Conservation (phyloP, 1,139 yeast genomes). For the Hyphopichia burtonii region DNA sequence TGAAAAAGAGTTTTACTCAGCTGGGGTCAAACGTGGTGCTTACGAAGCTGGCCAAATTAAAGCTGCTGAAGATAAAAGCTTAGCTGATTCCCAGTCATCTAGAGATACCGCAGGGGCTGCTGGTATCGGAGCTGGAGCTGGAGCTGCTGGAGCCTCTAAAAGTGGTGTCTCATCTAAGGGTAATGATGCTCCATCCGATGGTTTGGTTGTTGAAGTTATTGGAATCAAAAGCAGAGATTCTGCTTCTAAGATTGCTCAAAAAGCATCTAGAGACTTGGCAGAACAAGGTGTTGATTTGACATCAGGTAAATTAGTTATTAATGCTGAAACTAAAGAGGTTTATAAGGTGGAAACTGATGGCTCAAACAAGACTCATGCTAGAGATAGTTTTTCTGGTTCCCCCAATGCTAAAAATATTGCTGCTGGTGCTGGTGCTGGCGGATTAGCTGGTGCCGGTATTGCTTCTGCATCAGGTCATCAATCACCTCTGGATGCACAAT, state of each 20-base stretch:
- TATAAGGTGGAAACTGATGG: slow-evolving; percentile 20
- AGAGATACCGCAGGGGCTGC: not conserved
- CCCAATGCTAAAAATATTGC: not conserved
- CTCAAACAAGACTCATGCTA: not conserved
- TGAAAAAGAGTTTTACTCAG: slow-evolving; percentile 9
- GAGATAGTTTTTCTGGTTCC: slow-evolving; percentile 5
- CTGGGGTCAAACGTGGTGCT: slow-evolving; percentile 14
- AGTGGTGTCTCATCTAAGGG: slow-evolving; percentile 4
- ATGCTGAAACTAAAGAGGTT: slow-evolving; percentile 34
- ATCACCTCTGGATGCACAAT: not conserved
- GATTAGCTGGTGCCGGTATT: slow-evolving; percentile 6
- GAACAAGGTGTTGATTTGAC: slow-evolving; percentile 36
- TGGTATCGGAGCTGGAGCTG: slow-evolving; percentile 1
- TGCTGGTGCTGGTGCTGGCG: not conserved
- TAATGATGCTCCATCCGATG: slow-evolving; percentile 10
- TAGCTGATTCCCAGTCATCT: not conserved
- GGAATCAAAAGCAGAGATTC: slow-evolving; percentile 33
- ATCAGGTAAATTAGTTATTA: slow-evolving; percentile 35
- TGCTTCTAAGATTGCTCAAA: slow-evolving; percentile 36
- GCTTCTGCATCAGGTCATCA: slow-evolving; percentile 1
- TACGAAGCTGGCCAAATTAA: slow-evolving; percentile 15
- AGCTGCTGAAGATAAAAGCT: slow-evolving; percentile 8
- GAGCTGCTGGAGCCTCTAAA: slow-evolving; percentile 7
- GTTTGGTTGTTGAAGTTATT: slow-evolving; percentile 35
- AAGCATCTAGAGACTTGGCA: slow-evolving; percentile 33